Base-by-base conservation (phyloP, 73 alveolate species). In the Tetrahymena malaccensis region DNA sequence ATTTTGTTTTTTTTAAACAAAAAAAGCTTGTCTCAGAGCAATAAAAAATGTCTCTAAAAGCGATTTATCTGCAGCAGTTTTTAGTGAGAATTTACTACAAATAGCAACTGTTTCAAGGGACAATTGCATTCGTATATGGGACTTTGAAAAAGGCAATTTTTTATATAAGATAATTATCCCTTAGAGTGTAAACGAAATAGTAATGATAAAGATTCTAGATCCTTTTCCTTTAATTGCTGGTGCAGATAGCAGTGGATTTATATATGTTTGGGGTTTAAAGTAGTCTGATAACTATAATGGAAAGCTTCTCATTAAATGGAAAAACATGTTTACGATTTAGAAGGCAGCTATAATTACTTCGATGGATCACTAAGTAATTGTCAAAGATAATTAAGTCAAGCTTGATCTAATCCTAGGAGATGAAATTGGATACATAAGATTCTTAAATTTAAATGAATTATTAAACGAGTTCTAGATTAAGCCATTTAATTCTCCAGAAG, bases 81-180 rank as follows among this genome's bases (percentile, higher is more conserved):
- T 43, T 85, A 85, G 95, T 31, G 96, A 94, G 85, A 94, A 94
- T 94, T 85, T 94, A 27, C 70, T 94, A 38, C 85, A 85, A 50
- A 84, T 94, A 17, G 96, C 96, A 0, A 94, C 96, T 0, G 83
- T 44, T 4, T 84, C 95, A 25, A 94, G 93, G 40, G 44, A 94
- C 34, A 70, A 38, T 70, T 94, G 93, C 35, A 84, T 94, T 17
- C 85, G 96, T 19, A n/a, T 94, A 7, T 94, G 96, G 96, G 96
- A 94, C 85, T 94, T 94, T 85, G 96, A 94, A 85, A 94, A 94
- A 94, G 94, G 96, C 31, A 94, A 89, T 11, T 70, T 70, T 31
- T 31, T 70, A 31, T 70, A 70, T 70, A 70, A 31, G 37, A 70
- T 70, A 27, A 31, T 70, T 70, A 70, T 70, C 8, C 89, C 89